Evolutionary conservation across 345 rosid genomes (phyloP).

Genomic region (Linum usitatissimum): DNA sequence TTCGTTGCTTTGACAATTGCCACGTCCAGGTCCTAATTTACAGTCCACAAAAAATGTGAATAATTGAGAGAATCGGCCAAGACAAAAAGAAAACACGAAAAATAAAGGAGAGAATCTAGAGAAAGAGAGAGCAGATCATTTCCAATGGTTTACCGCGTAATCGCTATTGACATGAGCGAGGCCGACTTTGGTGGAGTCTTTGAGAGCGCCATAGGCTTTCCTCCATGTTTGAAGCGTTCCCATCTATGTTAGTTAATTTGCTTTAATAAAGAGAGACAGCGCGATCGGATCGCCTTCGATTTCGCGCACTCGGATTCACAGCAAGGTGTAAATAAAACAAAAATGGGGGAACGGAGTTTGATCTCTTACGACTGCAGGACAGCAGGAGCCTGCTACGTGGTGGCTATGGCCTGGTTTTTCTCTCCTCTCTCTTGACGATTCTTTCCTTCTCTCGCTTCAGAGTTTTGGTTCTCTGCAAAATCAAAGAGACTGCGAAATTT

Average conservation of each 20-base stretch:
- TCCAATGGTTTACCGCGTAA: constrained; percentile 47
- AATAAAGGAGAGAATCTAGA: not conserved
- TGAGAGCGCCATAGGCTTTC: constrained; percentile 90
- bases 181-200: constrained; percentile 98
- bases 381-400: not conserved
- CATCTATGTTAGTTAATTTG: constrained; percentile 25
- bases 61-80: not conserved
- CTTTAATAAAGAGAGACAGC: not conserved
- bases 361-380: not conserved
- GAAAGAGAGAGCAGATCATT: not conserved
- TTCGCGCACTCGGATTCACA: not conserved
- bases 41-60: constrained; percentile 9
- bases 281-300: constrained; percentile 9
- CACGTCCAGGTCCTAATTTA: constrained; percentile 80
- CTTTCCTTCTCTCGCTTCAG: not conserved
- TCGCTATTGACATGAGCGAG: constrained; percentile 98
- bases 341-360: not conserved
- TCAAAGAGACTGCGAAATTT: not conserved
- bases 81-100: constrained; percentile 15
- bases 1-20: constrained; percentile 95
- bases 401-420: not conserved
- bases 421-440: not conserved
- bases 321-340: not conserved
- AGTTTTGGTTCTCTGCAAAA: not conserved
- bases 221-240: constrained; percentile 96